Base-by-base conservation (phyloP, 2,329 filamentous ascomycete species). In the Blastomyces silverae region DNA sequence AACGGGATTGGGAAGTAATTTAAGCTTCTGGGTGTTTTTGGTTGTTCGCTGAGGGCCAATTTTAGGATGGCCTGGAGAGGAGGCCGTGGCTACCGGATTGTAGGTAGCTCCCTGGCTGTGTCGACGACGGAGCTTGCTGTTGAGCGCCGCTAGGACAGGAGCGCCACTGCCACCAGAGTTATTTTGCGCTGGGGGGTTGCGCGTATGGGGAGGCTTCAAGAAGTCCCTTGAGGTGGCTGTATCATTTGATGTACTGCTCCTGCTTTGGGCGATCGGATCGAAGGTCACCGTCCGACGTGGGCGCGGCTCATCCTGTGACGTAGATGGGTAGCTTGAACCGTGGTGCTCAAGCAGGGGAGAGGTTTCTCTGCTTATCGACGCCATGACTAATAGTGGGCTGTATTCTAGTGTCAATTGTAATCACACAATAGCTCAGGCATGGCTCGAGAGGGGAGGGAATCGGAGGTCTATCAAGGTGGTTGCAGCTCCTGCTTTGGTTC, bases 1-100 rank as follows among this genome's bases (percentile, higher is more conserved):
- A 11, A 95, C 90, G 0, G 92, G 92, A 73, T 94, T 94, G 0
- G 94, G 94, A 20, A 99, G 81, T n/a, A 99, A 84, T 79, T 99
- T 99, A 67, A 99, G 83, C 80, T 99, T 99, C 80, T 97, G 92
- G 1, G 91, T 91, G 69, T 90, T 97, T 77, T 96, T 95, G 31
- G 92, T 96, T 64, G 92, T 97, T 76, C 94, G 83, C 76, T 99
- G 94, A 0, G 94, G 93, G 1, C 94, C 94, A 65, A 97, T 91
- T 79, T 97, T 97, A 62, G 83, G 79, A 22, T 34, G 53, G 10
- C 15, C 17, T n/a, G 58, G 42, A 28, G 28, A 17, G 11, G 58
- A 50, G 22, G 74, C 71, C 8, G 73, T 70, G 46, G 77, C 74
- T 48, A 76, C 73, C 1, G 79, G 75, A 25, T 75, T 77, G 39